Evolutionary conservation across 2,329 filamentous ascomycete genomes (phyloP).

Genomic region (Cytospora schulzeri): DNA sequence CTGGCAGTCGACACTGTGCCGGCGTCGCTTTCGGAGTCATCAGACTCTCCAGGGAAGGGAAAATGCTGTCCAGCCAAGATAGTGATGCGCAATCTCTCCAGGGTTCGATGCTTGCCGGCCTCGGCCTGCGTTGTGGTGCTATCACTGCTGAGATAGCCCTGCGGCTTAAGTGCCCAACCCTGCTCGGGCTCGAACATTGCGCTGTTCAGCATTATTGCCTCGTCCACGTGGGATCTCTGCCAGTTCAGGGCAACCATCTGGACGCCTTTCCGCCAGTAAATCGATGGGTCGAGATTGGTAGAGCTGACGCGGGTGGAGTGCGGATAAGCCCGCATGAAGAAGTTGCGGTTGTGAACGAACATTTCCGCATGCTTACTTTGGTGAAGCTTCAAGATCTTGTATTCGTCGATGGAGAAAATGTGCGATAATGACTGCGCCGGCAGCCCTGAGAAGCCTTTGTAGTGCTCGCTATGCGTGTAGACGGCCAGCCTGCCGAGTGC

Average conservation of each 20-base stretch:
- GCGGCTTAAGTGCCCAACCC: constrained; percentile 85
- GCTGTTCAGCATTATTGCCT: constrained; percentile 94
- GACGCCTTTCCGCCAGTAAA: constrained; percentile 89
- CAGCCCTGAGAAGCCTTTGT: constrained; percentile 69
- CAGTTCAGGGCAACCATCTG: constrained; percentile 99
- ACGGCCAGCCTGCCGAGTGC: constrained; percentile 74
- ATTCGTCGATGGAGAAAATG: constrained; percentile 90
- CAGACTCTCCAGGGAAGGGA: constrained; percentile 52
- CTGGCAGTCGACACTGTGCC: constrained; percentile 48
- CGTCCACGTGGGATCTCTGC: constrained; percentile 77
- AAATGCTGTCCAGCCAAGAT: constrained; percentile 78
- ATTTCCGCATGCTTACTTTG: constrained; percentile 71
- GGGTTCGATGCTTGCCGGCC: constrained; percentile 50
- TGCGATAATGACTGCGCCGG: constrained; percentile 61
- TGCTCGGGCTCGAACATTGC: constrained; percentile 90
- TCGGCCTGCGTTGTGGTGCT: constrained; percentile 45
- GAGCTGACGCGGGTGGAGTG: constrained; percentile 77
- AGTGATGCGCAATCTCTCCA: constrained; percentile 68
- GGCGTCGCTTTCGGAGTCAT: constrained; percentile 34
- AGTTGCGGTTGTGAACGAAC: constrained; percentile 83
- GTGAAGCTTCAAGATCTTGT: constrained; percentile 63
- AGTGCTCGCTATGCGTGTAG: constrained; percentile 86
- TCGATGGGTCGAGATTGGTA: constrained; percentile 91
- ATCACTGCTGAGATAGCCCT: constrained; percentile 64
- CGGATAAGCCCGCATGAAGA: constrained; percentile 91